Evolutionary conservation across 768 basidiomycete species (phyloP).

Genomic region (Leccinum truebloodii): DNA sequence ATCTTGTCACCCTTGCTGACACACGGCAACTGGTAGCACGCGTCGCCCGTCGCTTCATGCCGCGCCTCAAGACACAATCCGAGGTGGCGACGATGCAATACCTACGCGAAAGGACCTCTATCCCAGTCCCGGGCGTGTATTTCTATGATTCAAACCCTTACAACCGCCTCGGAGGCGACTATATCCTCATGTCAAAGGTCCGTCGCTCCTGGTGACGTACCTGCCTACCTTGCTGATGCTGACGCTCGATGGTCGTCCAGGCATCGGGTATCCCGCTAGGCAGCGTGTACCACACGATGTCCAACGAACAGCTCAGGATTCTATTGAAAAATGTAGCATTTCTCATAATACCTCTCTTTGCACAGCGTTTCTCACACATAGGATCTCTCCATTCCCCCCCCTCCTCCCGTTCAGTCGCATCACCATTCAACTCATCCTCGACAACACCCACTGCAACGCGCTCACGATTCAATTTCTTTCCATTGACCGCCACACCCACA

Average conservation of each 20-base stretch:
- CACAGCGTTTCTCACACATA: constrained; percentile 73
- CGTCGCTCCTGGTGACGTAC: constrained; percentile 22
- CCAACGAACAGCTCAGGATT: constrained; percentile 61
- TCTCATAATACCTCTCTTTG: constrained; percentile 71
- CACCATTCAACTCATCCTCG: constrained; percentile 21
- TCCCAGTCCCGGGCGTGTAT: constrained; percentile 77
- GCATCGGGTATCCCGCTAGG: constrained; percentile 73
- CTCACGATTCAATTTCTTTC: constrained; percentile 21
- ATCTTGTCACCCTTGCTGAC: constrained; percentile 68
- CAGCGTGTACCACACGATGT: constrained; percentile 68
- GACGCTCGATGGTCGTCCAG: constrained; percentile 36
- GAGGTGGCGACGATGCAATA: constrained; percentile 87
- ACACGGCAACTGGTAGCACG: constrained; percentile 68
- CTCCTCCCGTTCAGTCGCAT: constrained; percentile 17
- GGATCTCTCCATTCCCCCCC: constrained; percentile 65
- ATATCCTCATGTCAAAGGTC: constrained; percentile 86
- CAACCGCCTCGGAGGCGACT: constrained; percentile 83
- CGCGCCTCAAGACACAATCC: constrained; percentile 82
- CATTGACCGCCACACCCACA: constrained; percentile 15
- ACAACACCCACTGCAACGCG: constrained; percentile 31
- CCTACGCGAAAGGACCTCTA: constrained; percentile 63
- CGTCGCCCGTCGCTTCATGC: constrained; percentile 85
- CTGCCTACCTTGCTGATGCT: constrained; percentile 2
- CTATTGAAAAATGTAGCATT: constrained; percentile 69
- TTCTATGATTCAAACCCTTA: constrained; percentile 82